Evolutionary conservation across 2,329 filamentous ascomycete species (phyloP).

Genomic region (Calonectria pteridis): DNA sequence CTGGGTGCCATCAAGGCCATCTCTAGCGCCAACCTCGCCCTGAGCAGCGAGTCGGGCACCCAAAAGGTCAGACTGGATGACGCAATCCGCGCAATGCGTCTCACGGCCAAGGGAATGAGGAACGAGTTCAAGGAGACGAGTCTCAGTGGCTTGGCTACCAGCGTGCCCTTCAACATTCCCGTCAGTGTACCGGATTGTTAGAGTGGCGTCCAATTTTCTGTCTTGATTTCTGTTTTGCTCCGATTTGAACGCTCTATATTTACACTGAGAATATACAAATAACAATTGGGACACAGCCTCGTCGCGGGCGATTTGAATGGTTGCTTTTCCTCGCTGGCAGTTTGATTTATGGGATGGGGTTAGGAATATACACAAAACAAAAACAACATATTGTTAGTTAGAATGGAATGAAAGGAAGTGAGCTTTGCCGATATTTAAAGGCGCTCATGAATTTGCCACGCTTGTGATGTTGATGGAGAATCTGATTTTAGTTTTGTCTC

Average conservation of each 20-base stretch:
- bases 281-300: not conserved
- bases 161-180: constrained; percentile 62
- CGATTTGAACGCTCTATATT: not conserved
- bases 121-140: constrained; percentile 68
- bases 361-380: not conserved
- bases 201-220: constrained; percentile 9
- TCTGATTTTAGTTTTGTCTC: too few relatives aligned
- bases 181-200: constrained; percentile 66
- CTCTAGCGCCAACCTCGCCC: constrained; percentile 62
- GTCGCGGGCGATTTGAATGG: not conserved
- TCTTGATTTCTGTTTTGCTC: not conserved
- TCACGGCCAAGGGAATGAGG: constrained; percentile 64
- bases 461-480: not conserved
- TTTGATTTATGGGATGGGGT: not conserved
- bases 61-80: constrained; percentile 64
- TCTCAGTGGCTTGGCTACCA: constrained; percentile 62
- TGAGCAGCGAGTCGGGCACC: constrained; percentile 59
- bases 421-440: not conserved
- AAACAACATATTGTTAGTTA: not conserved
- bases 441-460: not conserved
- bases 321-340: not conserved
- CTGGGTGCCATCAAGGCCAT: constrained; percentile 65
- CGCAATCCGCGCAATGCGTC: constrained; percentile 63
- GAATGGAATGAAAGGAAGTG: not conserved
- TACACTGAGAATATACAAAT: not conserved